Conservation (phyloP, 257 asterid genomes). For the Paulownia fortunei region DNA sequence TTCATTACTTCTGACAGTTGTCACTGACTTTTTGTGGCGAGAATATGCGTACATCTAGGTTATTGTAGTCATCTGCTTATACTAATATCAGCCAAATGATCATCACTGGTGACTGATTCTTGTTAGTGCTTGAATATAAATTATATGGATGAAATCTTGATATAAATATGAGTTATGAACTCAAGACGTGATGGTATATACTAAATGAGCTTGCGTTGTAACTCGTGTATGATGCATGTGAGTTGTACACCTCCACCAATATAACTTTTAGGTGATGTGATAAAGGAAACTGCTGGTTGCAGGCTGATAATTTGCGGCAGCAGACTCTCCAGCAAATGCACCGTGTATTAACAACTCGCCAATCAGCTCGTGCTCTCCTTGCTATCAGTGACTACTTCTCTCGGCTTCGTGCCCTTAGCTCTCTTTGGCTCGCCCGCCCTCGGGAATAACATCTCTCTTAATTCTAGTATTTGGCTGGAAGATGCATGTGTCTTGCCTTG, state of each 20-base stretch:
- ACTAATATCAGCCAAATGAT: too few species aligned
- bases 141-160: too few species aligned
- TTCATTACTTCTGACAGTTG: too few species aligned
- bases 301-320: slow-evolving; percentile 65
- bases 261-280: background rate
- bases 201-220: too few species aligned
- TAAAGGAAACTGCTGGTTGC: slow-evolving; percentile 3
- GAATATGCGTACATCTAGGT: too few species aligned
- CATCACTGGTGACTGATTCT: too few species aligned
- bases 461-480: background rate
- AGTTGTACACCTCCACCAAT: background rate
- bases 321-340: slow-evolving; percentile 62
- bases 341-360: slow-evolving; percentile 57
- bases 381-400: slow-evolving; percentile 63
- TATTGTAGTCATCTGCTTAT: too few species aligned
- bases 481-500: background rate
- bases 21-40: too few species aligned
- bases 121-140: too few species aligned
- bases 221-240: too few species aligned
- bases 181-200: too few species aligned
- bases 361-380: slow-evolving; percentile 68
- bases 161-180: too few species aligned
- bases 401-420: slow-evolving; percentile 65
- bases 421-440: slow-evolving; percentile 71
- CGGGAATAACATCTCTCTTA: slow-evolving; percentile 39